Percentiles rank a stretch among this genome's conserved stretches.
Evolutionary conservation across 306 rosid genomes (phyloP).

Genomic region (Vigna unguiculata): DNA sequence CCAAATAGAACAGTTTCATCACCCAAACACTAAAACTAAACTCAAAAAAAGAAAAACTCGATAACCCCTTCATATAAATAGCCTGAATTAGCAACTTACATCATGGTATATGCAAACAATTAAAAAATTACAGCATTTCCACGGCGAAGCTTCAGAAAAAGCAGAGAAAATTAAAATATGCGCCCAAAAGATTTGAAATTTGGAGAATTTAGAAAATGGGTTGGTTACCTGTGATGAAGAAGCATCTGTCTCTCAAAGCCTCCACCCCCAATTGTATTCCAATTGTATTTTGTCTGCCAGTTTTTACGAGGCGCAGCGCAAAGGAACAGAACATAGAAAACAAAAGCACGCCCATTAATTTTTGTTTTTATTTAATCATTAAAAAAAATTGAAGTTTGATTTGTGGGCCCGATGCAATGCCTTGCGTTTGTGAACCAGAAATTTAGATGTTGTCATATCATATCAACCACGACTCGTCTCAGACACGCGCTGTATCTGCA

Average conservation of each 20-base stretch:
- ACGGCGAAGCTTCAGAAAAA: conserved; percentile 8
- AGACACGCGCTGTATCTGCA: not conserved
- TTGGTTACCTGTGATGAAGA: conserved; percentile 42
- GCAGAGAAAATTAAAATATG: not conserved
- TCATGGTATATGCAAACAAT: conserved; percentile 5
- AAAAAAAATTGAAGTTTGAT: not conserved
- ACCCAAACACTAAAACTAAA: conserved; percentile 6
- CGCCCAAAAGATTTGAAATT: not conserved
- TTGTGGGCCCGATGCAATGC: conserved; percentile 39
- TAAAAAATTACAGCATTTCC: conserved; percentile 19
- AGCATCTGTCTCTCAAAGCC: not conserved
- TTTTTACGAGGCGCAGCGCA: conserved; percentile 45
- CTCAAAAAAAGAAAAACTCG: not conserved
- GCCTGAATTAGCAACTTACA: not conserved
- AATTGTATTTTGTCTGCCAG: conserved; percentile 9
- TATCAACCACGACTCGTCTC: conserved; percentile 42
- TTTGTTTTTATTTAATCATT: not conserved
- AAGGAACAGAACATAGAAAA: not conserved
- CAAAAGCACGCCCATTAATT: not conserved
- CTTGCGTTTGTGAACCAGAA: conserved; percentile 36
- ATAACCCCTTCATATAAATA: not conserved
- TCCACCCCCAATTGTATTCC: not conserved
- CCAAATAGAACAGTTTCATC: conserved; percentile 35
- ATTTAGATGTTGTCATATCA: not conserved
- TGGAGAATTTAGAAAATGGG: conserved; percentile 21